These are phyloP conservation scores for Rubia peregrina DNA, from an alignment of 305 asterid species.

Conservation along the genomic window DNA sequence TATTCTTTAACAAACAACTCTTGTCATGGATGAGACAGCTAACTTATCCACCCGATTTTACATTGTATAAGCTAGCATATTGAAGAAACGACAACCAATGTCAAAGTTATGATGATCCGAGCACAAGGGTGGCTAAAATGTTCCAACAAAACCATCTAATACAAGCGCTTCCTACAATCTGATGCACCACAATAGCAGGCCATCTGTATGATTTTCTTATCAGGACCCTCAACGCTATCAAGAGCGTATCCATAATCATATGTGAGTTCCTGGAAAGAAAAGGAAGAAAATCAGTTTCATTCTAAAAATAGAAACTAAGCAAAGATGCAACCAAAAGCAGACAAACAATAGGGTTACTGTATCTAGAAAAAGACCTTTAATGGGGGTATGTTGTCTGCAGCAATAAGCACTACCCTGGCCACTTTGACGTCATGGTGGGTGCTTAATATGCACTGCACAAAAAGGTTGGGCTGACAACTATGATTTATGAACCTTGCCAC, in stretches of 20 bases:
- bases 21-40: too few relatives aligned
- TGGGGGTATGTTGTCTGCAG: slow-evolving; percentile 88
- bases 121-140: too few relatives aligned
- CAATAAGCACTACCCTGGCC: slow-evolving; percentile 63
- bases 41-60: too few relatives aligned
- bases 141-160: slow-evolving; percentile 17
- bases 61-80: too few relatives aligned
- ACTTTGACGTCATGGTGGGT: slow-evolving; percentile 58
- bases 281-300: slow-evolving; percentile 5
- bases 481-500: slow-evolving; percentile 77
- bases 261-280: slow-evolving; percentile 47
- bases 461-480: slow-evolving; percentile 79
- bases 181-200: slow-evolving; percentile 70
- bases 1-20: too few relatives aligned
- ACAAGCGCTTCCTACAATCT: slow-evolving; percentile 59
- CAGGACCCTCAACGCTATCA: slow-evolving; percentile 64
- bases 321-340: not conserved
- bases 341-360: slow-evolving; percentile 19
- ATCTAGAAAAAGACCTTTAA: slow-evolving; percentile 27
- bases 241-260: slow-evolving; percentile 79
- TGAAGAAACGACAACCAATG: not conserved
- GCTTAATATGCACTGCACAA: slow-evolving; percentile 80
- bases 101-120: not conserved
- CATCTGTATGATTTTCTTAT: slow-evolving; percentile 47
- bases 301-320: not conserved